Percentiles rank a stretch among this genome's conserved stretches.
phyloP scores from a whole-genome alignment of 768 basidiomycete species.

The Termitomyces sp. region DNA sequence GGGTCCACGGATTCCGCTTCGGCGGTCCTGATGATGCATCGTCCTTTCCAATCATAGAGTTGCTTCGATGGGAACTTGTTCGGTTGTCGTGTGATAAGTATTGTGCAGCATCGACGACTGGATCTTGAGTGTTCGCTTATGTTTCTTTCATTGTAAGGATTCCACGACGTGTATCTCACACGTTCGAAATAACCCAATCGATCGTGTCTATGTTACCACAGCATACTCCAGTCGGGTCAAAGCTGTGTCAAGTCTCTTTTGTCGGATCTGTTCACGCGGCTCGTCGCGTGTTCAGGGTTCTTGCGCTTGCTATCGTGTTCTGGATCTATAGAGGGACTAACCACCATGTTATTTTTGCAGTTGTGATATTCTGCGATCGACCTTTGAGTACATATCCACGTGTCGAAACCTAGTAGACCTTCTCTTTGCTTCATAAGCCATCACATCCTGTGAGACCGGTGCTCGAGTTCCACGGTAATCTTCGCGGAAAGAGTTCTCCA shows the following conservation, averaged over 20 bases:
- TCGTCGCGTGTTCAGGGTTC: not conserved
- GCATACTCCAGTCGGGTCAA: too few species aligned
- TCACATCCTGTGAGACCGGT: conserved; percentile 3
- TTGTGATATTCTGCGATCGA: not conserved
- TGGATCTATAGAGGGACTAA: not conserved
- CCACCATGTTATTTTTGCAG: not conserved
- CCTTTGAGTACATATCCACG: too few species aligned
- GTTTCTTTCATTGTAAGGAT: not conserved
- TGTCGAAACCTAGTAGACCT: not conserved
- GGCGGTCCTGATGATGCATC: not conserved
- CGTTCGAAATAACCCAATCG: not conserved
- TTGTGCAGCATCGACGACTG: not conserved
- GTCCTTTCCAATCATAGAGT: not conserved
- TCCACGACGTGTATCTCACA: not conserved
- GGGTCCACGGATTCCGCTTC: conserved; percentile 10
- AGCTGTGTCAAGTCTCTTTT: not conserved
- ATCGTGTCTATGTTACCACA: not conserved
- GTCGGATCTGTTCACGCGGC: not conserved
- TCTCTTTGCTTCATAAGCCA: not conserved
- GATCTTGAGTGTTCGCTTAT: not conserved
- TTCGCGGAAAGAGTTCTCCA: not conserved
- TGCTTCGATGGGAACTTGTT: not conserved
- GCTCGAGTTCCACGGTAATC: conserved; percentile 1
- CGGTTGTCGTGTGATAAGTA: conserved; percentile 6
- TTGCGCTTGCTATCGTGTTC: not conserved